Conservation (phyloP, 495 filamentous ascomycete genomes). For the Lepraria neglecta region DNA sequence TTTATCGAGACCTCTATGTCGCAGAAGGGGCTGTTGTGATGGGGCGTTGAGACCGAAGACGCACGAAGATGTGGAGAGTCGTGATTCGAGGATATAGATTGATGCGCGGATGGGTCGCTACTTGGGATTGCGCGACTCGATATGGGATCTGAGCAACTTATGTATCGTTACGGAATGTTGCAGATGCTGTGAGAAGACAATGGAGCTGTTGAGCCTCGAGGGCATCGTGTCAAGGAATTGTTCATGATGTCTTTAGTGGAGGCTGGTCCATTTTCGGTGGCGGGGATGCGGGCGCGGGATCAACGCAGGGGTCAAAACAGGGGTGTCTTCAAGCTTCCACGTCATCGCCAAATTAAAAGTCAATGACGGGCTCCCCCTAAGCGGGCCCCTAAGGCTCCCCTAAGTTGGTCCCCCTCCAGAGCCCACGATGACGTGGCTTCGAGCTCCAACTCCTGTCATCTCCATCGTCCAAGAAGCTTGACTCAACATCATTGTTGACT, state of each 20-base stretch:
- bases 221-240: neutral
- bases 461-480: neutral
- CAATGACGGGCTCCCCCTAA: too few relatives aligned
- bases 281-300: constrained; percentile 8
- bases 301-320: too few relatives aligned
- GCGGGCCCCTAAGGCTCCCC: too few relatives aligned
- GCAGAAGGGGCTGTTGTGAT: neutral
- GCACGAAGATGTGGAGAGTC: constrained; percentile 7
- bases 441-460: neutral
- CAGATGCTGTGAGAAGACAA: neutral
- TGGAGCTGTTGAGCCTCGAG: neutral
- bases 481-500: neutral
- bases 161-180: neutral
- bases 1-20: neutral
- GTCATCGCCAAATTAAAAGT: too few relatives aligned
- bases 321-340: too few relatives aligned
- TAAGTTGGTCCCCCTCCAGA: too few relatives aligned
- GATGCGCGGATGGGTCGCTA: neutral
- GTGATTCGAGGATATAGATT: neutral
- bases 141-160: neutral
- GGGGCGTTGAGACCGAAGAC: neutral
- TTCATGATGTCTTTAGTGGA: neutral
- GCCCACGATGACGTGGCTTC: too few relatives aligned
- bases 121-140: neutral
- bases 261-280: neutral